Evolutionary conservation across 1,284 basidiomycete genomes (phyloP).

Genomic region (Naganishia albida): DNA sequence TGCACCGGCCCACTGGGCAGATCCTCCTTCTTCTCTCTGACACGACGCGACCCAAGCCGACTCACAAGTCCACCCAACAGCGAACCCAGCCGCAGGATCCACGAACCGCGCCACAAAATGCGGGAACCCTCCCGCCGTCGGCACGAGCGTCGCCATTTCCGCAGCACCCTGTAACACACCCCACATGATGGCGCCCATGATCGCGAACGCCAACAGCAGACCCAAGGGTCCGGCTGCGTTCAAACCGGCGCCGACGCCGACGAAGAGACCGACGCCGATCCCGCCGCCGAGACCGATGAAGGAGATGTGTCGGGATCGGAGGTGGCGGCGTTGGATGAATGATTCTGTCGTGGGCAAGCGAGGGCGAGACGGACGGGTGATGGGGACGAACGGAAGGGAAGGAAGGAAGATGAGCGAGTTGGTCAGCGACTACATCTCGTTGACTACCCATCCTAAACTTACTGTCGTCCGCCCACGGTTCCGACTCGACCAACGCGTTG

Average conservation of each 20-base stretch:
- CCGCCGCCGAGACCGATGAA: conserved; percentile 39
- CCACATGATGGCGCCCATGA: conserved; percentile 50
- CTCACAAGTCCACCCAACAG: conserved; percentile 46
- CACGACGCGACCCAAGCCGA: conserved; percentile 4
- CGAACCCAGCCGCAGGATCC: conserved; percentile 58
- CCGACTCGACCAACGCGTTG: conserved; percentile 14
- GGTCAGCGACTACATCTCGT: neutral
- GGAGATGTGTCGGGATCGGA: conserved; percentile 32
- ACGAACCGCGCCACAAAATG: conserved; percentile 57
- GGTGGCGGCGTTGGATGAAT: conserved; percentile 28
- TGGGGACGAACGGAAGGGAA: neutral
- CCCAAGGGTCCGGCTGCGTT: conserved; percentile 57
- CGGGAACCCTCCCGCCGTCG: conserved; percentile 51
- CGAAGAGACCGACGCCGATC: conserved; percentile 57
- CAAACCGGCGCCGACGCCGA: conserved; percentile 57
- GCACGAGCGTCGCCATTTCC: conserved; percentile 36
- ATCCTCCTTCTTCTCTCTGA: no score
- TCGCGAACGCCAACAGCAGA: conserved; percentile 50
- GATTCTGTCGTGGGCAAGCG: conserved; percentile 1
- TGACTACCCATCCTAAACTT: neutral
- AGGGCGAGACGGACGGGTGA: neutral
- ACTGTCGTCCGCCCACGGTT: conserved; percentile 23
- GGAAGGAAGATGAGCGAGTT: neutral
- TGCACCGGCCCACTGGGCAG: no score
- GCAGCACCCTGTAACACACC: conserved; percentile 30